Base-by-base conservation (phyloP, 371 early-diverging fungal species). In the Lichtheimia hyalospora region DNA sequence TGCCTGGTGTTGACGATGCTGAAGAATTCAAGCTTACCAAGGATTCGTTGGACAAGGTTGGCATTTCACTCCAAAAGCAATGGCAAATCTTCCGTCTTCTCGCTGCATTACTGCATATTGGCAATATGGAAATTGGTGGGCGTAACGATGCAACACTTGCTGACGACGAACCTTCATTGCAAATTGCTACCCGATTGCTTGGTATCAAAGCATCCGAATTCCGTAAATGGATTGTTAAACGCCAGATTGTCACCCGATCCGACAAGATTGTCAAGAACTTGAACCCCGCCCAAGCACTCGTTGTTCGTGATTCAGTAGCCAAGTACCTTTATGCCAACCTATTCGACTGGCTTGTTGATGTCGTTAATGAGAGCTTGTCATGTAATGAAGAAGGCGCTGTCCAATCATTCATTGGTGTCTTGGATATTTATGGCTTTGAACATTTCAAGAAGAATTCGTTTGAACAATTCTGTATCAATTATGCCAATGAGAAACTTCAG, bases 401-500 rank as follows among this genome's bases (percentile, higher is more conserved):
- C 13, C 60, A 69, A 10, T 79, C 75, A 5, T 97, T 97, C 65
- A 97, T 96, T 63, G 98, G 97, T 74, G 95, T 98, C 1, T 82
- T 98, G 68, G 94, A 99, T 91, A 93, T 97, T 75, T 94, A 95
- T 70, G 95, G 99, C 63, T 95, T 96, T 81, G 95, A 94, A 75
- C 97, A 98, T 66, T 98, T 98, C 71, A 87, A 95, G 74, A 91
- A 89, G 76, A 99, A 99, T 79, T 95, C 96, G 7, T 99, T 99
- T 73, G 99, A 99, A 77, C 99, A 99, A 82, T 95, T 99, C 73
- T 98, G 99, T 84, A 98, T 99, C 77, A 99, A 95, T 84, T 99
- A 91, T 80, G 97, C 97, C 60, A 99, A 94, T 73, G 98, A 93
- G 74, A 97, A 96, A 80, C 79, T 98, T 53, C 98, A 99, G 76